Evolutionary conservation across 2,329 filamentous ascomycete species (phyloP), one percentile per base, ranked within the genome.

Genomic region (Aureobasidium mangrovei): DNA sequence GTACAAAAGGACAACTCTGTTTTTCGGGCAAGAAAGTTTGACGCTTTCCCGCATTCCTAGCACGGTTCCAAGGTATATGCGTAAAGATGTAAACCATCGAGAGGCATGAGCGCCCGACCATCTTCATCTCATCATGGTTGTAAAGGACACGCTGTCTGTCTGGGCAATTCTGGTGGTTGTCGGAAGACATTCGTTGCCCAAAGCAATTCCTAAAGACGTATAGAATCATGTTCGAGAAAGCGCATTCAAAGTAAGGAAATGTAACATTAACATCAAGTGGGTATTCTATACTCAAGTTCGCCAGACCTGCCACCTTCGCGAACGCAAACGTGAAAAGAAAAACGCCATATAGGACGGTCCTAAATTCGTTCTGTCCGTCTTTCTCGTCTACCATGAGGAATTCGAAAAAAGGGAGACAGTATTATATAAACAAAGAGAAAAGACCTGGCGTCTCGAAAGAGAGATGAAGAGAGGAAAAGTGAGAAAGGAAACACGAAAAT

Each of bases 181-280:
- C 18, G 18, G 18, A 18, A 18, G 18, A 18, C 18, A 18, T 18
- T 18, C 18, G 18, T 18, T 18, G 18, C 18, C 18, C 18, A 18
- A 18, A 18, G 18, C 18, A 18, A 18, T 18, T 18, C 18, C 18
- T 18, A 18, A 18, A 18, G 18, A 18, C 18, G 18, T 18, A 18
- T 18, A 18, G 18, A 18, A 18, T 18, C 18, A 18, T 18, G 18
- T 18, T 18, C 18, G 49, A 2, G 10, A 42, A 18, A 10, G 38
- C 7, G n/a, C 8, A 40, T 40, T 35, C 32, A 35, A 12, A 53
- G 12, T 43, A 35, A 5, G 36, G 12, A 52, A 53, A 38, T 26
- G 49, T 53, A 44, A 38, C 39, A 44, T 53, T 53, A 31, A 53
- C 49, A 53, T 53, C 49, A 53, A 53, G 32, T 44, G 49, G 49